A percentile compares a stretch with the other conserved stretches of the same genome.
phyloP scores from a whole-genome alignment of 345 rosid genomes.

The Hibiscus mutabilis region DNA sequence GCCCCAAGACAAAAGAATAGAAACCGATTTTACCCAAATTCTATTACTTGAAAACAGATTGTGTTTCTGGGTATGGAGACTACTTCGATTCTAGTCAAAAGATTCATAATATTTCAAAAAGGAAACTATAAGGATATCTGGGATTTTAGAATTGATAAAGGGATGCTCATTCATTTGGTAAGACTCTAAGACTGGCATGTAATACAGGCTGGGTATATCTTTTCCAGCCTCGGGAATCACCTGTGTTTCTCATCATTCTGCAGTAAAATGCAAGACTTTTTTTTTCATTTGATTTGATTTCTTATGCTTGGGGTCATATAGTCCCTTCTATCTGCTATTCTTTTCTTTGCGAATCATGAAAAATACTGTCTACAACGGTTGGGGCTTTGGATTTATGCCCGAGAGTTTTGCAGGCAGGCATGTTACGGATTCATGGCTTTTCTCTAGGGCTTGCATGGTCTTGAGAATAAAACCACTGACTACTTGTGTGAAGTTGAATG shows the following conservation, averaged over 20 bases:
- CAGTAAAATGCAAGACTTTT: neutral
- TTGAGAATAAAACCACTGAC: too few species aligned
- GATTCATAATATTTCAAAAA: neutral
- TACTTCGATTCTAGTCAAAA: neutral
- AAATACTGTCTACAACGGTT: neutral
- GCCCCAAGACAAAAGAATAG: slow-evolving; percentile 28
- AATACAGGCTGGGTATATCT: neutral
- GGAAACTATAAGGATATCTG: neutral
- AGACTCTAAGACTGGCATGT: neutral
- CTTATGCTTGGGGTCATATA: too few species aligned
- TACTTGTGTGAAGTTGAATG: too few species aligned
- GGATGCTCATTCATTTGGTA: slow-evolving; percentile 1
- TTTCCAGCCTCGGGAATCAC: neutral
- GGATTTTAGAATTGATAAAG: neutral
- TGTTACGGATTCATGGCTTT: too few species aligned
- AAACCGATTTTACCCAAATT: neutral
- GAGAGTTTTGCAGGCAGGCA: too few species aligned
- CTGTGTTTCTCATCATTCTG: neutral
- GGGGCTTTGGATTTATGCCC: neutral
- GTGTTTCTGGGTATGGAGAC: slow-evolving; percentile 6
- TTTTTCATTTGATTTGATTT: neutral
- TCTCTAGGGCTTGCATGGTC: too few species aligned
- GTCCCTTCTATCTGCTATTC: too few species aligned
- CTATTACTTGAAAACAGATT: neutral
- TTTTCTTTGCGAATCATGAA: neutral